Conservation (phyloP, 2,329 filamentous ascomycete genomes). For the Talaromyces sp. region DNA sequence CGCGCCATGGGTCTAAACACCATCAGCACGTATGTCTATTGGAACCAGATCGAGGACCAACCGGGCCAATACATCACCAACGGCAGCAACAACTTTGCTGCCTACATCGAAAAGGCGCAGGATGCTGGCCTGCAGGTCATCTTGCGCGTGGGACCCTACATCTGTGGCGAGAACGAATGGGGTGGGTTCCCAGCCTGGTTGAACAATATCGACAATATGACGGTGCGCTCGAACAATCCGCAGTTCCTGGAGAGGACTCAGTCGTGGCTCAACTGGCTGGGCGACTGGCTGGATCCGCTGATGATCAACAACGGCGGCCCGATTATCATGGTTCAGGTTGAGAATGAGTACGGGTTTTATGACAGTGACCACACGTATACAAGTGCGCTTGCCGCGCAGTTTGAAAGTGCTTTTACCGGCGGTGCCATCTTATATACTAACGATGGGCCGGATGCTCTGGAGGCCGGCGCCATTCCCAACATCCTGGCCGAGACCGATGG, state of each 20-base stretch:
- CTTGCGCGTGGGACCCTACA: conserved; percentile 46
- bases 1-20: conserved; percentile 49
- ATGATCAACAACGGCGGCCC: conserved; percentile 43
- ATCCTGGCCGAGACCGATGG: conserved; percentile 47
- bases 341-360: conserved; percentile 51
- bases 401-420: conserved; percentile 29
- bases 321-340: conserved; percentile 49
- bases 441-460: conserved; percentile 44
- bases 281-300: conserved; percentile 29
- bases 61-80: conserved; percentile 37
- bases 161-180: conserved; percentile 49
- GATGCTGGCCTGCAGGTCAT: conserved; percentile 46
- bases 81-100: conserved; percentile 45
- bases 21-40: conserved; percentile 50
- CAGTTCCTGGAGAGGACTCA: conserved; percentile 36
- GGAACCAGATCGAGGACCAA: conserved; percentile 45
- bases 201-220: conserved; percentile 36
- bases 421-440: conserved; percentile 42
- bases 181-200: conserved; percentile 48
- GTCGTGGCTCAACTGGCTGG: conserved; percentile 29
- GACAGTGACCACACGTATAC: conserved; percentile 45
- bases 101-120: conserved; percentile 45
- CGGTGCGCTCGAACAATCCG: conserved; percentile 39
- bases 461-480: conserved; percentile 40
- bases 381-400: conserved; percentile 32